phyloP scores from a whole-genome alignment of 2,329 filamentous ascomycete genomes.

The Raffaelea deltoideospora region DNA sequence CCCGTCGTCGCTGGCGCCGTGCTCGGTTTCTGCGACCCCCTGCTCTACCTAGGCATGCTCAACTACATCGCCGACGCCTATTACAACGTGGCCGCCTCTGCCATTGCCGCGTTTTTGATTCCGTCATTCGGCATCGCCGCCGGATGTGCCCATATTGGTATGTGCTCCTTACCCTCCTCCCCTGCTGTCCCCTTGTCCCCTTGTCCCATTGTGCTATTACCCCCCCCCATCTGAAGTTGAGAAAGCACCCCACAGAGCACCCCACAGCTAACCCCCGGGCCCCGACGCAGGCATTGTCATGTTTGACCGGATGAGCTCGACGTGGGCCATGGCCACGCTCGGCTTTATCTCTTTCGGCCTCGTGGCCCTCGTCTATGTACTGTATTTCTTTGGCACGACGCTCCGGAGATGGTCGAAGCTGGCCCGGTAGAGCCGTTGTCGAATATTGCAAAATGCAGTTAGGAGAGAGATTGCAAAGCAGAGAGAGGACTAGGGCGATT shows the following conservation, averaged over 20 bases:
- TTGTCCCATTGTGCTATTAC: no score
- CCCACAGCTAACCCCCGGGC: no score
- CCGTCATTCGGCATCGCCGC: constrained; percentile 4
- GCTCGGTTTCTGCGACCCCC: constrained; percentile 4
- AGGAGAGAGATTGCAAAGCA: no score
- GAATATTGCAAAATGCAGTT: no score
- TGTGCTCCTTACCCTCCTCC: not conserved
- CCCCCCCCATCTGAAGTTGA: no score
- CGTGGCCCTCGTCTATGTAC: constrained; percentile 4
- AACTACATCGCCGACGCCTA: constrained; percentile 5
- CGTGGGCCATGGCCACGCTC: constrained; percentile 5
- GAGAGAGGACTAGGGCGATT: no score
- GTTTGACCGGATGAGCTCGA: constrained; percentile 4
- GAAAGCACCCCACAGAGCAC: no score
- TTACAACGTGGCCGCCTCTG: constrained; percentile 3
- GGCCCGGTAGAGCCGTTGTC: no score
- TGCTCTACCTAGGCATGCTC: constrained; percentile 5
- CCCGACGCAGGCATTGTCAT: constrained; percentile 2
- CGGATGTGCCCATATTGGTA: constrained; percentile 2
- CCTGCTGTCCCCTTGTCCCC: not conserved
- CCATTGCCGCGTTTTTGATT: constrained; percentile 4
- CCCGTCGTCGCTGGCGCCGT: constrained; percentile 4
- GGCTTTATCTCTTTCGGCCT: constrained; percentile 5
- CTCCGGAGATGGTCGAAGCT: constrained; percentile 4
- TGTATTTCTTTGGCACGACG: constrained; percentile 3